Percentiles rank a stretch among this genome's conserved stretches.
phyloP scores from a whole-genome alignment of 1,139 yeast species.

The Yamadazyma pseudoaaseri region DNA sequence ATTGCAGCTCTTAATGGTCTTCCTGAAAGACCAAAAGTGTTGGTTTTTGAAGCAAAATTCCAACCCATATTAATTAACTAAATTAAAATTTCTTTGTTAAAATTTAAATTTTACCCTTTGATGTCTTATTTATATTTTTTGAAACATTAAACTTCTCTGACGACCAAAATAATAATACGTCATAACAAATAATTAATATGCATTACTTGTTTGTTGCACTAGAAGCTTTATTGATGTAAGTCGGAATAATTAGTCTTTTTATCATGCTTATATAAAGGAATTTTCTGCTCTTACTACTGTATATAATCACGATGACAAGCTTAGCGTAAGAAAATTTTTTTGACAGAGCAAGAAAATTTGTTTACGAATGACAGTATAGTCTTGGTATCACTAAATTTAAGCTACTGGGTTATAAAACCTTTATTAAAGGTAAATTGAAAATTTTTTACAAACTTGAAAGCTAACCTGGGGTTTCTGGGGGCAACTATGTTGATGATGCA shows the following conservation, averaged over 20 bases:
- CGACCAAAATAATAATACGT: slow-evolving; percentile 4
- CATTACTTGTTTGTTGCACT: not conserved
- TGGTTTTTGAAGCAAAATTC: slow-evolving; percentile 29
- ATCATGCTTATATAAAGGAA: not conserved
- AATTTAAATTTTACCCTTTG: not conserved
- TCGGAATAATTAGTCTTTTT: not conserved
- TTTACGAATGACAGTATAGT: not conserved
- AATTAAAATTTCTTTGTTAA: slow-evolving; percentile 2
- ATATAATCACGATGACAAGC: no score
- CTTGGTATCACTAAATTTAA: not conserved
- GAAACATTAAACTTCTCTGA: slow-evolving; percentile 1
- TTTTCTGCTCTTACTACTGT: no score
- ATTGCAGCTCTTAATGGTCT: slow-evolving; percentile 38
- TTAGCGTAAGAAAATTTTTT: not conserved
- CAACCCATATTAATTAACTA: slow-evolving; percentile 23
- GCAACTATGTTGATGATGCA: not conserved
- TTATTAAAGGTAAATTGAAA: not conserved
- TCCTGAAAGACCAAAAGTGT: slow-evolving; percentile 50
- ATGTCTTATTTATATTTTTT: slow-evolving; percentile 3
- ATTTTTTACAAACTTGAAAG: no score
- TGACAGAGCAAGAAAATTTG: slow-evolving; percentile 1
- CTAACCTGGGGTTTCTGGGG: slow-evolving; percentile 1
- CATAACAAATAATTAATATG: not conserved
- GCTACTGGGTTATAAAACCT: not conserved
- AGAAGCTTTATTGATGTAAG: not conserved